These are phyloP conservation scores for Limonomyces culmigenus DNA, from an alignment of 1,284 basidiomycete species.

Conservation along the genomic window DNA sequence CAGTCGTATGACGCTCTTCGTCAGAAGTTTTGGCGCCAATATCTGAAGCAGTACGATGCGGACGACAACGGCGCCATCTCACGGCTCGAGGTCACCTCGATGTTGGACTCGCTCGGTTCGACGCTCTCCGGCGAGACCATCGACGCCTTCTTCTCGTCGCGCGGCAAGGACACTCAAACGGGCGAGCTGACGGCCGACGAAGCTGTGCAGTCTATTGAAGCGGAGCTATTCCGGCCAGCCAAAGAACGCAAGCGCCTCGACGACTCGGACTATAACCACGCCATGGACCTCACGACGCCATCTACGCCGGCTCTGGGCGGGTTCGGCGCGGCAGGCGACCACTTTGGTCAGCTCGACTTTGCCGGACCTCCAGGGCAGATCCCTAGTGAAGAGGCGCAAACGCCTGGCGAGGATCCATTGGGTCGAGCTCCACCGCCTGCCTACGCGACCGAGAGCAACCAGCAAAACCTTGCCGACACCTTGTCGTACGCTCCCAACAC, in stretches of 20 bases:
- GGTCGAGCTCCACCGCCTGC: constrained; percentile 9
- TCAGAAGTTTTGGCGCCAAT: constrained; percentile 85
- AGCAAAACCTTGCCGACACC: constrained; percentile 21
- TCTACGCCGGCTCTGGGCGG: constrained; percentile 28
- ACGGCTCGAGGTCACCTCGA: constrained; percentile 80
- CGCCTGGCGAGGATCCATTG: constrained; percentile 8
- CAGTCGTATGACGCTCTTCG: constrained; percentile 87
- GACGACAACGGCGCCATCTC: constrained; percentile 74
- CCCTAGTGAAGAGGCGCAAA: not conserved
- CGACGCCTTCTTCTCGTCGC: constrained; percentile 63
- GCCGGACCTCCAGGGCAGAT: constrained; percentile 29
- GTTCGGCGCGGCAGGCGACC: constrained; percentile 20
- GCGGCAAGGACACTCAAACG: constrained; percentile 45
- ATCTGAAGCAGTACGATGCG: constrained; percentile 81
- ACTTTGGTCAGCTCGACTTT: constrained; percentile 46
- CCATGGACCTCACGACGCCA: constrained; percentile 19
- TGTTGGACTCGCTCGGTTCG: constrained; percentile 94
- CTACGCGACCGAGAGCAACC: constrained; percentile 25
- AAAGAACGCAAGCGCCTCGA: constrained; percentile 52
- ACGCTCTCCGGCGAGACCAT: constrained; percentile 75
- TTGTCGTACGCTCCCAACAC: constrained; percentile 5
- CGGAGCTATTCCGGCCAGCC: constrained; percentile 54
- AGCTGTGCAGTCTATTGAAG: constrained; percentile 65
- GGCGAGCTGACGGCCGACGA: constrained; percentile 73
- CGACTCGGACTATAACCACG: constrained; percentile 14